Evolutionary conservation across 352 stramenopile species (phyloP), one percentile per base, ranked within the genome.

Genomic region (Albugo laibachii): DNA sequence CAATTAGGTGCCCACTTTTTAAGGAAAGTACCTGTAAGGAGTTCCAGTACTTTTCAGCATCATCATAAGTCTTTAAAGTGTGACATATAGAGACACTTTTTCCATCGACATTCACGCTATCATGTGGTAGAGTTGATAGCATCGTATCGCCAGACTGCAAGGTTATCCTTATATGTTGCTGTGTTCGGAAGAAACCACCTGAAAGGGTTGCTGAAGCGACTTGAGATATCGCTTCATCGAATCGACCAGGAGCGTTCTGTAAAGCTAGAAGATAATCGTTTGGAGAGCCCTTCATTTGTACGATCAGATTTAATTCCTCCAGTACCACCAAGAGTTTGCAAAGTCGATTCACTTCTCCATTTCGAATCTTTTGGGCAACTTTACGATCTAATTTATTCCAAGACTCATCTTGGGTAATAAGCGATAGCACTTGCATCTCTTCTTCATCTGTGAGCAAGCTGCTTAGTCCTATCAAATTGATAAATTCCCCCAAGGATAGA

Each of bases 171-270:
- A 58, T 66, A 37, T 48, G 58, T 15, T 64, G 48, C 36, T 72
- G 77, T 34, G 83, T 53, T 49, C 58, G 55, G 39, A 86, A 80
- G 11, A 83, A 40, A 5, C 74, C 74, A 18, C 74, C 74, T 0
- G 74, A 81, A 13, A 86, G 53, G 1, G 74, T 83, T 12, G 71
- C 69, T 49, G 78, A 83, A 11, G 74, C 74, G 6, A 86, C 70
- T 38, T 78, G 68, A 4, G 74, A 86, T 48, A 86, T 73, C 36
- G 78, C 66, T 14, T 69, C 64, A 49, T 86, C 74, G 41, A 86
- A 82, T 41, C 83, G 69, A 36, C 76, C 62, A 0, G 71, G 73
- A 16, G 58, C 58, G 18, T 63, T 66, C 21, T 83, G 69, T 11
- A 65, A 60, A 36, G 67, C 65, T 14, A 86, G 51, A 4, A 86